These are phyloP conservation scores for Pichia paraexigua DNA, from an alignment of 805 yeast species.

Conservation along the genomic window DNA sequence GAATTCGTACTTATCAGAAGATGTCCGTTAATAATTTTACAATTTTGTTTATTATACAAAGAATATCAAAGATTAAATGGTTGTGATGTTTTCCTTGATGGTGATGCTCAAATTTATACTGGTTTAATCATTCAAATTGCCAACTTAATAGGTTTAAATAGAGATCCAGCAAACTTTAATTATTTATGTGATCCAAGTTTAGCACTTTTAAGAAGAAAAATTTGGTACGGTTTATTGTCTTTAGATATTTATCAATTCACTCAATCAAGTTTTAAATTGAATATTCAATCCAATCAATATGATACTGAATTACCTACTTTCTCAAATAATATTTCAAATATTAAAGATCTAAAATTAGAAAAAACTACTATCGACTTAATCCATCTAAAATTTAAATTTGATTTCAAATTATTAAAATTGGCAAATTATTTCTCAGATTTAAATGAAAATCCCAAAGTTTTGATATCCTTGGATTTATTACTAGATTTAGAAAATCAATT, in stretches of 20 bases:
- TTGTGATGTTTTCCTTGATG: constrained; percentile 45
- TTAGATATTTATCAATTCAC: constrained; percentile 38
- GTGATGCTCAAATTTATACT: constrained; percentile 46
- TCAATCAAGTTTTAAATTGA: constrained; percentile 40
- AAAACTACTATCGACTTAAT: constrained; percentile 30
- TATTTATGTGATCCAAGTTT: constrained; percentile 7
- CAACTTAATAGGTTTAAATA: constrained; percentile 46
- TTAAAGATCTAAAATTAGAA: constrained; percentile 34
- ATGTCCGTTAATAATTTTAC: constrained; percentile 43
- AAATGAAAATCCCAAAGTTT: constrained; percentile 30
- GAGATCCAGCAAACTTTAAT: constrained; percentile 1
- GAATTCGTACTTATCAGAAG: constrained; percentile 44
- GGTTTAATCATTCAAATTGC: constrained; percentile 61
- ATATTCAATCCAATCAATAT: constrained; percentile 33
- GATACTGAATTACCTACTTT: constrained; percentile 46
- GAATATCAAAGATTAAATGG: constrained; percentile 45
- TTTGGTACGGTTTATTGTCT: constrained; percentile 46
- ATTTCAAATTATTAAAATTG: constrained; percentile 27
- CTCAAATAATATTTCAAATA: constrained; percentile 27
- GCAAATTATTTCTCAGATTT: constrained; percentile 35
- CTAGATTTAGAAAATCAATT: constrained; percentile 32
- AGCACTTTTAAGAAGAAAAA: constrained; percentile 43
- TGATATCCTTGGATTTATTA: constrained; percentile 29
- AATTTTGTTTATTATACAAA: constrained; percentile 44
- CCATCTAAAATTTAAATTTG: constrained; percentile 24